phyloP scores from a whole-genome alignment of 768 basidiomycete species.

The Auricularia sp. region DNA sequence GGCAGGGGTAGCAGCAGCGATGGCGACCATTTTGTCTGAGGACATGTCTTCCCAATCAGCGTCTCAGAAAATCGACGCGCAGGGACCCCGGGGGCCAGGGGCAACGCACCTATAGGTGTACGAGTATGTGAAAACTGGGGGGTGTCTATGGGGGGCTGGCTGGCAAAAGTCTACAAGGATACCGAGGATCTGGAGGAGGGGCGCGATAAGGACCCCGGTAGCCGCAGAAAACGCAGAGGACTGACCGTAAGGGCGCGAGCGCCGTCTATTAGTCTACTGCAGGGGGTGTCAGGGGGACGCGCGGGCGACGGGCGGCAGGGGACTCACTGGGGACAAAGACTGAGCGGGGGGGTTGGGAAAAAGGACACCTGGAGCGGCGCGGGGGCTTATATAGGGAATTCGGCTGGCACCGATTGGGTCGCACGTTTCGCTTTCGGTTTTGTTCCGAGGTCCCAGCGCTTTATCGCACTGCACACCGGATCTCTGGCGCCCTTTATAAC shows the following conservation, averaged over 20 bases:
- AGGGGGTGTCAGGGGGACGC: not conserved
- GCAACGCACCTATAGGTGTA: not conserved
- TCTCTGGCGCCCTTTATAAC: too few relatives aligned
- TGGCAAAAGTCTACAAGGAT: slow-evolving; percentile 3
- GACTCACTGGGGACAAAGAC: not conserved
- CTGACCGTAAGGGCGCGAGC: not conserved
- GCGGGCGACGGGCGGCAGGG: not conserved
- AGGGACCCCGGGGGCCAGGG: not conserved
- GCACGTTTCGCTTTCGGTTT: too few relatives aligned
- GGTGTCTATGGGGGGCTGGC: not conserved
- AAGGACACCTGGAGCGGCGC: not conserved
- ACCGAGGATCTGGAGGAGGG: not conserved
- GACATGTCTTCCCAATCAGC: not conserved
- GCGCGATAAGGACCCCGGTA: not conserved
- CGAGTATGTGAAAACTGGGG: not conserved
- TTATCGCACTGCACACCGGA: too few relatives aligned
- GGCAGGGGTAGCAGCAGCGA: not conserved
- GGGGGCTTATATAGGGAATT: not conserved
- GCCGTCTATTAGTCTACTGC: not conserved
- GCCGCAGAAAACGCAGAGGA: not conserved
- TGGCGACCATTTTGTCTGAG: slow-evolving; percentile 1
- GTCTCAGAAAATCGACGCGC: not conserved
- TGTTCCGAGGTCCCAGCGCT: too few relatives aligned
- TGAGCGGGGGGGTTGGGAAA: not conserved
- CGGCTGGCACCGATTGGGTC: not conserved